Conservation (phyloP, 495 filamentous ascomycete genomes). For the Penicillium paxilli region DNA sequence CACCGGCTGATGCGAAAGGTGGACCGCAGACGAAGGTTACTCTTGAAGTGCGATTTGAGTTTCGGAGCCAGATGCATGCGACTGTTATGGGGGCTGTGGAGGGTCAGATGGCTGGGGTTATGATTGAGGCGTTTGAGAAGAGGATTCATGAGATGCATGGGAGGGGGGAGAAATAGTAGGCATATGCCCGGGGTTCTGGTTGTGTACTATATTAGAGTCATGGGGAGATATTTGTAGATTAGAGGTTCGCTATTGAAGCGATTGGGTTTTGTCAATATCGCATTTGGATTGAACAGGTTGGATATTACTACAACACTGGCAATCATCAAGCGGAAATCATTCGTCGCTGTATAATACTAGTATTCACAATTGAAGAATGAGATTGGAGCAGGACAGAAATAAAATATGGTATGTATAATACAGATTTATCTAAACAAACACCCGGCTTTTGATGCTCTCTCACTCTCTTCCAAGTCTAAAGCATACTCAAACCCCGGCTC, state of each 20-base stretch:
- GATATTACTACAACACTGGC: too few species aligned
- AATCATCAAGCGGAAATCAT: too few species aligned
- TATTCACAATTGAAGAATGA: too few species aligned
- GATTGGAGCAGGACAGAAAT: too few species aligned
- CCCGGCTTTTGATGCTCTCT: slow-evolving; percentile 15
- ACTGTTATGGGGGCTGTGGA: slow-evolving; percentile 75
- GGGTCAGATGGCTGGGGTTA: slow-evolving; percentile 77
- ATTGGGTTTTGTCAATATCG: too few species aligned
- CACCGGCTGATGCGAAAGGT: slow-evolving; percentile 22
- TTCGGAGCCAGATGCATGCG: slow-evolving; percentile 81
- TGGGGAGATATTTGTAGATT: too few species aligned
- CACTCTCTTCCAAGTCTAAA: too few species aligned
- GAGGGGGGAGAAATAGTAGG: neutral
- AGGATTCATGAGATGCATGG: slow-evolving; percentile 61
- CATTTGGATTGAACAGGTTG: too few species aligned
- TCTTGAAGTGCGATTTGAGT: slow-evolving; percentile 75
- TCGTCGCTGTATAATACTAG: too few species aligned
- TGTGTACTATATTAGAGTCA: neutral
- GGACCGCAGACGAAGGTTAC: slow-evolving; percentile 64
- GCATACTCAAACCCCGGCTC: slow-evolving; percentile 31
- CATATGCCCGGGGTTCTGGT: neutral
- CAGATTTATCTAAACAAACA: slow-evolving; percentile 28
- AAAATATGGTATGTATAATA: slow-evolving; percentile 33
- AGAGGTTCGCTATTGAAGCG: too few species aligned
- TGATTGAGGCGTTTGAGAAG: slow-evolving; percentile 94